phyloP scores from a whole-genome alignment of 176 grass and related monocot species.

The Triticum monococcum region DNA sequence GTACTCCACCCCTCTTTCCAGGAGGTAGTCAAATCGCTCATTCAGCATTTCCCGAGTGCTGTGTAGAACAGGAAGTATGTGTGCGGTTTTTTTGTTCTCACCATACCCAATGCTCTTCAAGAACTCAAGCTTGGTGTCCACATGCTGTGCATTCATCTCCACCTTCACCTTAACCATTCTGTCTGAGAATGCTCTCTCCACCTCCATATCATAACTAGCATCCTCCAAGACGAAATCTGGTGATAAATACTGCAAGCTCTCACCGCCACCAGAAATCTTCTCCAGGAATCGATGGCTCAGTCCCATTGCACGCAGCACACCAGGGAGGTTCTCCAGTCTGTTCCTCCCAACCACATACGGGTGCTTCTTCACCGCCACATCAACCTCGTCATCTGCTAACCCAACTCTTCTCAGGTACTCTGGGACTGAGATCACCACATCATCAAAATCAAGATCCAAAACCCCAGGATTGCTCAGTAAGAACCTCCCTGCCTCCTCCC shows the following conservation, averaged over 20 bases:
- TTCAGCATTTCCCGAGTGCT: constrained; percentile 52
- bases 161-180: constrained; percentile 53
- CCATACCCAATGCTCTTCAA: constrained; percentile 77
- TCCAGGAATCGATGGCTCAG: constrained; percentile 50
- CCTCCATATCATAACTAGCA: constrained; percentile 39
- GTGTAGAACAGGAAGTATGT: constrained; percentile 29
- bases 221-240: constrained; percentile 55
- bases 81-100: constrained; percentile 51
- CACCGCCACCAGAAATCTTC: constrained; percentile 42
- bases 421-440: constrained; percentile 57
- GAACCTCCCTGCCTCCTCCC: constrained; percentile 51
- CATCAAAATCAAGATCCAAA: constrained; percentile 63
- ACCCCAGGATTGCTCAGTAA: constrained; percentile 52
- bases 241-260: constrained; percentile 41
- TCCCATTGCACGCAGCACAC: constrained; percentile 52
- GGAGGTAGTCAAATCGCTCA: constrained; percentile 65
- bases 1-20: constrained; percentile 65
- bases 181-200: constrained; percentile 53
- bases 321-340: constrained; percentile 61
- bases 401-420: constrained; percentile 56
- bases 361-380: constrained; percentile 26
- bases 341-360: constrained; percentile 78
- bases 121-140: constrained; percentile 64
- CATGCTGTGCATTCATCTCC: constrained; percentile 32
- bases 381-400: constrained; percentile 36